Evolutionary conservation across 768 basidiomycete species (phyloP), one percentile per base, ranked within the genome.

Genomic region (Leccinum longicurvipes): DNA sequence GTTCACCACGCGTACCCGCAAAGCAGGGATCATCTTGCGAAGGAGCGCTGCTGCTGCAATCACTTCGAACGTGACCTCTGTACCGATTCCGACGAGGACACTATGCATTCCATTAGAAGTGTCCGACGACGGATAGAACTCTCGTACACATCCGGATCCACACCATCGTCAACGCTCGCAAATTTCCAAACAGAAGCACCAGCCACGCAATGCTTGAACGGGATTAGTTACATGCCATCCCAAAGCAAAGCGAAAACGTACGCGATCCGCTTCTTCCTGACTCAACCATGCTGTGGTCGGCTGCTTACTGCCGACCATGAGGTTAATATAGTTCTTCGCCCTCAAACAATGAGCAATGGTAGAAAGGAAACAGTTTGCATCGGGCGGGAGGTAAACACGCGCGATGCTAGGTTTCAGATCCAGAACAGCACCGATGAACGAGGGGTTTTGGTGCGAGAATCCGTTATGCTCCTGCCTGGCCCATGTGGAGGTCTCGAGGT

Each of bases 291-390:
- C 83, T 3, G 87, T 83, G 4, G 85, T 86, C 4, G 86, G 87
- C 51, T 89, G 86, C 74, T 94, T 95, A 69, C 86, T 89, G 24
- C 92, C 92, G 32, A 94, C 90, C 79, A 97, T 89, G 56, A 93
- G 71, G 67, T 93, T 93, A 51, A 93, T 74, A 58, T 93, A 93
- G 71, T 92, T 87, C 76, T 89, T 91, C 23, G 90, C 84, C 49
- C 86, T 74, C 65, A 95, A 70, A 63, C 90, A 93, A 69, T 95
- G 93, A 4, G 87, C 82, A 53, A 95, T 79, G 23, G 91, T 92
- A 32, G 86, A 88, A 58, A 94, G 73, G 74, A 88, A 85, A 64
- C 88, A 88, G 68, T 95, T 94, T 12, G 90, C 89, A 63, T 96
- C 93, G n/a, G 93, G 90, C 0, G 92, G 90, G 23, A 93, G 77